Evolutionary conservation across 1,284 basidiomycete genomes (phyloP).

Genomic region (Austroboletus novae-zelandiae): DNA sequence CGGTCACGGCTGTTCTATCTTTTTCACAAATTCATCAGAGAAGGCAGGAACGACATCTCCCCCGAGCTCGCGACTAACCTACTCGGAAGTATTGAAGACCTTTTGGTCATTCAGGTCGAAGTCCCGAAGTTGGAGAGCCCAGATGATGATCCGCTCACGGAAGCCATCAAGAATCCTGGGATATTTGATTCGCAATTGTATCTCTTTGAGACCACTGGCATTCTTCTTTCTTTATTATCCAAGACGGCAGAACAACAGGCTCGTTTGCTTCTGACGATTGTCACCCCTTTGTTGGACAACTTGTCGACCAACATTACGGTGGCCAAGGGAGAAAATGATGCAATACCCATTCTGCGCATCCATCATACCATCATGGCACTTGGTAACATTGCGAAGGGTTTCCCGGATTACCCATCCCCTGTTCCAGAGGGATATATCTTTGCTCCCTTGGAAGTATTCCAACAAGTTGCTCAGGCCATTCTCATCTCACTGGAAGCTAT

Average conservation of each 20-base stretch:
- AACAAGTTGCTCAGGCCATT: slow-evolving; percentile 86
- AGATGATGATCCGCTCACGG: slow-evolving; percentile 69
- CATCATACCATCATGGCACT: slow-evolving; percentile 96
- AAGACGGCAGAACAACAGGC: slow-evolving; percentile 72
- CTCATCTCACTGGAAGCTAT: slow-evolving; percentile 86
- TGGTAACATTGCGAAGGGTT: slow-evolving; percentile 95
- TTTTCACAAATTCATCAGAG: slow-evolving; percentile 91
- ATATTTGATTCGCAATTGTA: slow-evolving; percentile 92
- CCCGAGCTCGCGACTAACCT: slow-evolving; percentile 70
- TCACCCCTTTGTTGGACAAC: slow-evolving; percentile 79
- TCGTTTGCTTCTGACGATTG: slow-evolving; percentile 71
- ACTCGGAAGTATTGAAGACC: slow-evolving; percentile 72
- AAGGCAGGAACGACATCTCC: slow-evolving; percentile 79
- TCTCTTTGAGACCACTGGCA: slow-evolving; percentile 91
- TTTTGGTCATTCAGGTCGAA: slow-evolving; percentile 63
- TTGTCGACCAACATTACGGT: slow-evolving; percentile 69
- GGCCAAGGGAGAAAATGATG: slow-evolving; percentile 55
- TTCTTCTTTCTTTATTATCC: slow-evolving; percentile 76
- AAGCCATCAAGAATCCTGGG: slow-evolving; percentile 74
- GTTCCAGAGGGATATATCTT: slow-evolving; percentile 66
- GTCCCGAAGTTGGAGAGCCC: slow-evolving; percentile 67
- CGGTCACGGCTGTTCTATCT: slow-evolving; percentile 89
- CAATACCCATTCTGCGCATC: slow-evolving; percentile 80
- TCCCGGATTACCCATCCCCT: slow-evolving; percentile 81
- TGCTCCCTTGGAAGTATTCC: slow-evolving; percentile 81